Evolutionary conservation across 140 eudicot genomes (phyloP), one percentile per base, ranked within the genome.

Genomic region (Erigeron philadelphicus): DNA sequence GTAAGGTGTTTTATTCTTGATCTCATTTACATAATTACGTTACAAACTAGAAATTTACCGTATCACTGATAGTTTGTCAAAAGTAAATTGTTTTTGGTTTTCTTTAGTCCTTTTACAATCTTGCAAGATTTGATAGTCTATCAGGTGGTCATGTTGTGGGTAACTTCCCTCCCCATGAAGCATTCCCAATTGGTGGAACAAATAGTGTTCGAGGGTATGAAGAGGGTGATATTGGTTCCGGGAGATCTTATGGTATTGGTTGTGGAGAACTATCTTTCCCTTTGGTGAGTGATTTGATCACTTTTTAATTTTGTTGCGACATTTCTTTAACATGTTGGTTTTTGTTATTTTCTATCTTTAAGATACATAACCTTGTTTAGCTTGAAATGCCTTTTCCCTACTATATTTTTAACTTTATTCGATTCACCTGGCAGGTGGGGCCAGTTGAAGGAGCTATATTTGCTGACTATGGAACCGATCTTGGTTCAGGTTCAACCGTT

Each of bases 141-240:
- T 89, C 97, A 68, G 97, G 98, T 55, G 98, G 97, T 13, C 90
- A 93, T 64, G 90, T 93, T 63, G 88, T 81, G 65, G 98, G 98
- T 31, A 93, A 93, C 74, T 93, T 93, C 40, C 91, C 98, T 41
- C 97, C 98, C 0, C 97, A 89, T 79, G 98, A 93, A 83, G 98
- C 96, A 70, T 93, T 89, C 72, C 83, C 94, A 6, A 85, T 93
- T 67, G 98, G 98, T 68, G 98, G 98, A 73, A 93, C 96, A 57
- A 93, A 93, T 72, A 89, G 95, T 48, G 98, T 93, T 38, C 82
- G 98, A 79, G 98, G 98, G 18, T 93, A 93, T 75, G 98, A 93
- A 85, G 98, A 93, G 82, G 98, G 98, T 48, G 90, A 89, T 13
- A 95, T 93, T 76, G 97, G 96, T 59, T 89, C 98, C 0, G 97